Base-by-base conservation (phyloP, 2,329 filamentous ascomycete genomes). In the Rosellinia necatrix region DNA sequence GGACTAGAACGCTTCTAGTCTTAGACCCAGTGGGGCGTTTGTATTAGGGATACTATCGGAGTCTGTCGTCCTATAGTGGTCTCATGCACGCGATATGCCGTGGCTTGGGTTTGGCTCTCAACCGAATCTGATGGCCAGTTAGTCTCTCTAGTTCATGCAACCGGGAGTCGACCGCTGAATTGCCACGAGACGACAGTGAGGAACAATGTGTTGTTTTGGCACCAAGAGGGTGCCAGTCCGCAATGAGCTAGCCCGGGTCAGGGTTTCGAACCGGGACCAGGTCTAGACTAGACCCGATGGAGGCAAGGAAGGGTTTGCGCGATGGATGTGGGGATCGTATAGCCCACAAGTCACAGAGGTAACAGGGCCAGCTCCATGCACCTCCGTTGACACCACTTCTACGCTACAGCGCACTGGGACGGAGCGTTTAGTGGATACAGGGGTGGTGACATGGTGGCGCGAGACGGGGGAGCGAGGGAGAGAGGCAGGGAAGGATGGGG, bases 81-180 rank as follows among this genome's bases (percentile, higher is more conserved):
- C 56, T 59, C 54, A 57, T 61, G 60, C 62, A 60, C 58, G 59
- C 55, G 58, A 63, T 61, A 49, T 60, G 49, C 60, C 24, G 60
- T 64, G 58, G 43, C 51, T 49, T 37, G 48, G 38, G 13, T 38
- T 12, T 27, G 34, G 43, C 30, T 13, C 29, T 30, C 37, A 42
- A 40, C 40, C 21, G 30, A 53, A 60, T 38, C 53, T 57, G 30
- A 40, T 49, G 42, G 43, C 46, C 12, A 29, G 42, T 60, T 44
- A 60, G 53, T 57, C 51, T 46, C 44, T 57, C 58, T 44, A 60
- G 53, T 57, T 54, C 49, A 49, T 57, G 53, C 42, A 35, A 44
- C 15, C 29, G 24, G 37, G 6, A n/a, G 41, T 22, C 44, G 43
- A 50, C 19, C 38, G 24, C 34, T 25, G 27, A 47, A 32, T 27